Conservation (phyloP, 805 yeast genomes). For the Hemisphaericaspora nanyangensis region DNA sequence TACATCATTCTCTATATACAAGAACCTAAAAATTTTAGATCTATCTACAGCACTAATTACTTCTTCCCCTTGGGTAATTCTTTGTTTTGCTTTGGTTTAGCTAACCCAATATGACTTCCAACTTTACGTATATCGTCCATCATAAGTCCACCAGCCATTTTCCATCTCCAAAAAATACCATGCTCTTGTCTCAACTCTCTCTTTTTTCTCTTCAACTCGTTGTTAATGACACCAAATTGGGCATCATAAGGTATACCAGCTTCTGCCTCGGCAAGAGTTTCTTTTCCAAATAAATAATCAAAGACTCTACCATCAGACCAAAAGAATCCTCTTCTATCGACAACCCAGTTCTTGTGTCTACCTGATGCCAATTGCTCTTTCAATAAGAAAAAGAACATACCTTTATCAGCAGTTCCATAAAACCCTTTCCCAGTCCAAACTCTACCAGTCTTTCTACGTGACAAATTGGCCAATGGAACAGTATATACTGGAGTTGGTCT, state of each 20-base stretch:
- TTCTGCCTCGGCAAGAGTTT: constrained; percentile 72
- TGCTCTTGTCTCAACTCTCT: constrained; percentile 48
- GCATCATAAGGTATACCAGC: constrained; percentile 62
- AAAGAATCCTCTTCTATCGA: constrained; percentile 83
- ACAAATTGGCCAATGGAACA: constrained; percentile 53
- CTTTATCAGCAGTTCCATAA: constrained; percentile 75
- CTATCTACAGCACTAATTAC: too few species aligned
- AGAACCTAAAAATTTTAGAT: too few species aligned
- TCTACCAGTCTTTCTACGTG: constrained; percentile 57
- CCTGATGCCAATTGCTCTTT: constrained; percentile 47
- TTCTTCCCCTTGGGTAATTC: constrained; percentile 1
- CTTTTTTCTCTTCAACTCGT: constrained; percentile 47
- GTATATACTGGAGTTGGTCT: constrained; percentile 72
- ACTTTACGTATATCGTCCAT: constrained; percentile 24
- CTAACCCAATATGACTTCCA: constrained; percentile 17
- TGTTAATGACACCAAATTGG: constrained; percentile 46
- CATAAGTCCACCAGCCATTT: constrained; percentile 34
- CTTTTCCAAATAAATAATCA: constrained; percentile 79
- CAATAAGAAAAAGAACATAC: constrained; percentile 69
- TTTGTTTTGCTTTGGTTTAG: constrained; percentile 2
- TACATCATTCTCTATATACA: too few species aligned
- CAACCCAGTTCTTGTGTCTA: constrained; percentile 58
- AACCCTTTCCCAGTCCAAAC: constrained; percentile 87
- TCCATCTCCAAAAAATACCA: constrained; percentile 60
- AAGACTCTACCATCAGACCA: constrained; percentile 91